Percentiles rank a stretch among this genome's conserved stretches.
Conservation (phyloP, 306 rosid genomes). For the Vigna radiata region DNA sequence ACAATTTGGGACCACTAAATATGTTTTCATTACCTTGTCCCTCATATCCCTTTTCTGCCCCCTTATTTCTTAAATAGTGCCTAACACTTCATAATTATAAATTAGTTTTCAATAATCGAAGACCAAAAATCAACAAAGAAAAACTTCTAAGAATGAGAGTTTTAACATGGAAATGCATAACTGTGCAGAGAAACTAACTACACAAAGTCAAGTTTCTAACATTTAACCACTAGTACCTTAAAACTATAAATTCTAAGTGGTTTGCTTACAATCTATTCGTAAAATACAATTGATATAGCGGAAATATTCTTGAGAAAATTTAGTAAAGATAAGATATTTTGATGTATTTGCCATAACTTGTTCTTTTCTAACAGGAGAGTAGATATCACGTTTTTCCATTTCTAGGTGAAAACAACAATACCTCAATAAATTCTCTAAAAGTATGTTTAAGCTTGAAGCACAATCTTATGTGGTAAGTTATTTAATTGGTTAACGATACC, state of each 20-base stretch:
- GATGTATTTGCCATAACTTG: slow-evolving; percentile 13
- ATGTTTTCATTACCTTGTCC: background rate
- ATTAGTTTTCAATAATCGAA: slow-evolving; percentile 22
- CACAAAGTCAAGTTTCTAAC: slow-evolving; percentile 11
- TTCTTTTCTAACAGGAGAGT: slow-evolving; percentile 15
- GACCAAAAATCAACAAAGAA: slow-evolving; percentile 13
- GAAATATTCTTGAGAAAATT: slow-evolving; percentile 17
- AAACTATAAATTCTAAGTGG: slow-evolving; percentile 8
- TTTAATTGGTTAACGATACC: slow-evolving; percentile 56
- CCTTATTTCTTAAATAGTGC: background rate
- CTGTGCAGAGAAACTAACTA: slow-evolving; percentile 13
- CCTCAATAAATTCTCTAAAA: slow-evolving; percentile 31
- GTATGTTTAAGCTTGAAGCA: slow-evolving; percentile 7
- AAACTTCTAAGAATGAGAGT: slow-evolving; percentile 13
- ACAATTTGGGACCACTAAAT: background rate
- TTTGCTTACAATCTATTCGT: slow-evolving; percentile 17
- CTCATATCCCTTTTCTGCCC: background rate
- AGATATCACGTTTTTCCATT: slow-evolving; percentile 14
- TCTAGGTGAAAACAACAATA: slow-evolving; percentile 17
- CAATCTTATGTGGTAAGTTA: slow-evolving; percentile 11
- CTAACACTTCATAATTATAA: slow-evolving; percentile 18
- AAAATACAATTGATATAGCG: background rate
- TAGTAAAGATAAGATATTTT: slow-evolving; percentile 12
- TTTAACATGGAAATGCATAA: slow-evolving; percentile 26
- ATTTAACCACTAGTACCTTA: slow-evolving; percentile 8